Evolutionary conservation across 441 rosid species (phyloP).

Genomic region (Aquilaria agallochum): DNA sequence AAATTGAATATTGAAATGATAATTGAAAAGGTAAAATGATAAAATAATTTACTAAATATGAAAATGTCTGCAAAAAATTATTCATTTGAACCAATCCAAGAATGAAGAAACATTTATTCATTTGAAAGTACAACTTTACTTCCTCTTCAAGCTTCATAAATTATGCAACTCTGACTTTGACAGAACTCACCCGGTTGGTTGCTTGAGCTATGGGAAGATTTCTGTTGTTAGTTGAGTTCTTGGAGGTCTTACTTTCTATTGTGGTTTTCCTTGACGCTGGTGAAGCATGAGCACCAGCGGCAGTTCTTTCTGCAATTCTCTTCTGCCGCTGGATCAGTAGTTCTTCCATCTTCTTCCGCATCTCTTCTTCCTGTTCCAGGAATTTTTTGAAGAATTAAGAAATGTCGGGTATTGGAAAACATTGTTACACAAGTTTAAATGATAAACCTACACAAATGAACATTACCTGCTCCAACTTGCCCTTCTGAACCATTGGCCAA

Average conservation of each 20-base stretch:
- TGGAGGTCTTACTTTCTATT: slow-evolving; percentile 28
- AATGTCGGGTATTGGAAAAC: neutral
- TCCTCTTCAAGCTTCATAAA: slow-evolving; percentile 6
- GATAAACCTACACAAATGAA: slow-evolving; percentile 1
- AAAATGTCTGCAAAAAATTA: too few species aligned
- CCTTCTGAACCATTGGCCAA: slow-evolving; percentile 60
- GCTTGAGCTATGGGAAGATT: slow-evolving; percentile 16
- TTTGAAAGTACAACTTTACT: neutral
- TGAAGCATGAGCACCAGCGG: slow-evolving; percentile 32
- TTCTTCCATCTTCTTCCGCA: slow-evolving; percentile 66
- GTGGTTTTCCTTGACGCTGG: slow-evolving; percentile 34
- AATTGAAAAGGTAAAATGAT: too few species aligned
- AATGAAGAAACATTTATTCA: neutral
- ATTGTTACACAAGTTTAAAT: too few species aligned
- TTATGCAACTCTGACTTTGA: slow-evolving; percentile 33
- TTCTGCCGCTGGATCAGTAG: slow-evolving; percentile 60
- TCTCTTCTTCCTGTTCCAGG: slow-evolving; percentile 69
- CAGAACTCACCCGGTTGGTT: slow-evolving; percentile 27
- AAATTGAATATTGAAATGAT: too few species aligned
- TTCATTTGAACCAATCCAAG: neutral
- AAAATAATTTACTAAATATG: too few species aligned
- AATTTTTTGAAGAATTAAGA: neutral
- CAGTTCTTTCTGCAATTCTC: slow-evolving; percentile 86
- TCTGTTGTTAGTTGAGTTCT: slow-evolving; percentile 22
- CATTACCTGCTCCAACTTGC: slow-evolving; percentile 73